Base-by-base conservation (phyloP, 441 rosid species). In the Theobroma grandiflorum region DNA sequence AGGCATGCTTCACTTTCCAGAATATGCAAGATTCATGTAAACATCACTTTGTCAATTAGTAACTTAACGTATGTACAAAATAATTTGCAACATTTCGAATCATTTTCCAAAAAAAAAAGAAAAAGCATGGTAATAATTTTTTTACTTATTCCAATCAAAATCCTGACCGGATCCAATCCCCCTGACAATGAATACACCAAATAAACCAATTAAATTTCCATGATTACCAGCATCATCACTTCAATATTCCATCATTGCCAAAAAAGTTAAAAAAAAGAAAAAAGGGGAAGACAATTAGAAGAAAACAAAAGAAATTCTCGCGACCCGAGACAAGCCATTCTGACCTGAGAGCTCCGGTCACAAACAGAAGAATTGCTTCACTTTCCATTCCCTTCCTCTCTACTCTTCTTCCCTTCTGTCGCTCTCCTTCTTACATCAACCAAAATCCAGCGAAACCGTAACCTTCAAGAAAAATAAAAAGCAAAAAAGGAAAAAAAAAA, bases 241-340 rank as follows among this genome's bases (percentile, higher is more conserved):
- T 11, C 4, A 18, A 35, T 53, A 38, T 73, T 35, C 16, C 65
- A 38, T 73, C 65, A 38, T 73, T 73, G n/a, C 6, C n/a, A 6
- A 57, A 22, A 10, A 55, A 55, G 20, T 37, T 37, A 10, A 20
- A 57, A 20, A 15, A 5, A 40, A 35, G 26, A 18, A 6, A 11
- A 20, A 76, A 20, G 50, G 14, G 33, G 40, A 64, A 66, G 8
- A 37, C 14, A 57, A 45, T 10, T 3, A 68, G 6, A 33, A 18
- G 74, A 22, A 43, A 38, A 43, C 74, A 47, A 69, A 69, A 43
- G 55, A 45, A 69, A 20, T 69, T n/a, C 38, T 45, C 35, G 65
- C n/a, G 57, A 1, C 18, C 47, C 69, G 47, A 59, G 35, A 50
- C 33, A 42, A 40, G 57, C 74, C 53, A 3, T 14, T 38, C 16